phyloP scores from a whole-genome alignment of 371 early-diverging fungal species.

The Lichtheimia hyalospora region DNA sequence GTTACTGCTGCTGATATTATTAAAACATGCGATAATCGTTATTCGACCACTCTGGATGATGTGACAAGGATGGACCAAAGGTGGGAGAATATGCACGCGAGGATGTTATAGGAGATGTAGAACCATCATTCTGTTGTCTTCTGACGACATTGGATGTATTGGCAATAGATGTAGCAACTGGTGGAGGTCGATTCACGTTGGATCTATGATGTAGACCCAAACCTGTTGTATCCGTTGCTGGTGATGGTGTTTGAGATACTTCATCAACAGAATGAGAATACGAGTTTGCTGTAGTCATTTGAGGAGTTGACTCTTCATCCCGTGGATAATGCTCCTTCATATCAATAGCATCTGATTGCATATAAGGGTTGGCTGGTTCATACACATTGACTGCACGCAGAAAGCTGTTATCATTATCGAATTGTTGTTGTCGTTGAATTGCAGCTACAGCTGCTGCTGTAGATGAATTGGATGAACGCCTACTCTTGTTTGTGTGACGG shows the following conservation, averaged over 20 bases:
- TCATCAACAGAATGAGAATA: neutral
- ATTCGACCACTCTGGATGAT: conserved; percentile 17
- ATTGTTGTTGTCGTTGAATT: neutral
- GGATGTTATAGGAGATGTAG: neutral
- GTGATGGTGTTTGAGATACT: neutral
- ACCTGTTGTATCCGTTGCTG: neutral
- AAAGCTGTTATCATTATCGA: conserved; percentile 1
- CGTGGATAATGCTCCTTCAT: neutral
- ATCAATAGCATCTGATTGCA: neutral
- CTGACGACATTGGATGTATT: neutral
- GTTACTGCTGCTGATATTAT: neutral
- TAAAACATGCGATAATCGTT: conserved; percentile 23
- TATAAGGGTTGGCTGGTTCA: neutral
- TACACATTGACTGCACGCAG: neutral
- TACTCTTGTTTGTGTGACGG: neutral
- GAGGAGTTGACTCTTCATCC: neutral
- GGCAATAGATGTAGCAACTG: neutral
- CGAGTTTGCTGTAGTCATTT: neutral
- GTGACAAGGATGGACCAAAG: conserved; percentile 4
- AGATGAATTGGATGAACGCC: too few relatives aligned
- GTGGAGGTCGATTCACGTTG: neutral
- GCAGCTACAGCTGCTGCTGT: neutral
- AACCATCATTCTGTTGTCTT: too few relatives aligned
- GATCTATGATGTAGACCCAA: too few relatives aligned
- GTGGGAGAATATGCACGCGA: neutral